Base-by-base conservation (phyloP, 371 early-diverging fungal species). In the Cokeromyces recurvatus region DNA sequence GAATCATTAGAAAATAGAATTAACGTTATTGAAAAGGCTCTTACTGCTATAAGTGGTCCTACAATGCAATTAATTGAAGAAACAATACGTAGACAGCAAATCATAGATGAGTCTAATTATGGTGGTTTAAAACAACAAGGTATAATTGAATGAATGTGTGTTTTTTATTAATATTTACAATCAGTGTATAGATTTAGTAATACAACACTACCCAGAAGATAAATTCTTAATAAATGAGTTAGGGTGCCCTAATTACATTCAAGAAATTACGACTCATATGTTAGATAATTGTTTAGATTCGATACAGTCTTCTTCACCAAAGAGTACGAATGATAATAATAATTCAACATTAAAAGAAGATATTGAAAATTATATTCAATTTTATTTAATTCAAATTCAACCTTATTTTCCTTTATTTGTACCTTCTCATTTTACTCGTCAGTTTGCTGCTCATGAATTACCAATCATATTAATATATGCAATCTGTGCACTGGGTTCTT, bases 401-500 rank as follows among this genome's bases (percentile, higher is more conserved):
- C 59, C 59, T 23, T 46, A 36, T 23, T 59, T 50, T 27, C 53
- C 59, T 17, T 24, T 59, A 2, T 59, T 59, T 51, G 49, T 59
- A 38, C 59, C 59, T 14, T 38, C 40, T 23, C 32, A 49, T 29
- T 47, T 59, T 23, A 54, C 42, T 36, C 34, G 10, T 15, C 59
- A 54, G 24, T 59, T 48, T 47, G 12, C 37, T 1, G 35, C 47
- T 12, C 35, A 54, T 14, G 51, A 54, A 23, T 24, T 54, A 53
- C 55, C 59, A 14, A 32, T 20, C 4, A 46, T 59, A 10, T 35
- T 59, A 16, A 46, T 54, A 8, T 76, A 78, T 57, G 69, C 79
- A n/a, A 72, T 84, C 42, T 80, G 82, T 53, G 78, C 79, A 3
- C 54, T 84, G n/a, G 71, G 78, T 2, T 64, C 80, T 10, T 47